Evolutionary conservation across 225 moss, liverwort and hornwort species (phyloP), one percentile per base, ranked within the genome.

Genomic region (Asterella californica): DNA sequence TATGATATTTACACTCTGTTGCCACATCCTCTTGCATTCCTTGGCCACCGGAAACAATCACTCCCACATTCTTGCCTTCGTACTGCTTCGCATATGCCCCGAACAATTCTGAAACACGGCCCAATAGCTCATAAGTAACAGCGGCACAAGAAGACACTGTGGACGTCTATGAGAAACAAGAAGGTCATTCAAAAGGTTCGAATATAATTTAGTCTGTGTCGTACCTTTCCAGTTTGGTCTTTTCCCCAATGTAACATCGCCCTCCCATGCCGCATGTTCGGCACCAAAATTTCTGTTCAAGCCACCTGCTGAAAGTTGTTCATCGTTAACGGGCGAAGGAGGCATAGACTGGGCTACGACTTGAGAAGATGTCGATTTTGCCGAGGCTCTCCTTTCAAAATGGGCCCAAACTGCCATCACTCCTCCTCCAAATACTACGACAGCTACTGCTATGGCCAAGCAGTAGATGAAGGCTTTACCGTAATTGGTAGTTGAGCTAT

Each of bases 161-260:
- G 14, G 1, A 32, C 10, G 8, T 10, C 32, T 32, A 36, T 15
- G 17, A 9, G 7, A 61, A 34, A 15, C 2, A 32, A 27, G 67
- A 67, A 67, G 14, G 15, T 24, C 7, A 7, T 65, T 65, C 32
- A 1, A 34, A 67, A n/a, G 9, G 34, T 6, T 33, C 34, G 0
- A 14, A n/a, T 32, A 63, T n/a, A 77, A 10, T 42, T 15, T 18
- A 64, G 15, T 59, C 4, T 2, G 24, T 2, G 18, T 36, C 17
- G 79, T 21, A 82, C 85, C 85, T 65, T 73, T 70, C 85, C 85
- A 85, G 49, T 25, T 50, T 27, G 85, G 85, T 57, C 85, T 72
- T 75, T 72, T 76, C 52, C 85, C 85, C 29, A 72, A 37, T 37
- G 69, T 78, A 33, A 80, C 77, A 37, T 82, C 63, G 0, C 30